Percentiles rank a stretch among this genome's conserved stretches.
phyloP scores from a whole-genome alignment of 805 yeast genomes.

The Komagataella phaffii region DNA sequence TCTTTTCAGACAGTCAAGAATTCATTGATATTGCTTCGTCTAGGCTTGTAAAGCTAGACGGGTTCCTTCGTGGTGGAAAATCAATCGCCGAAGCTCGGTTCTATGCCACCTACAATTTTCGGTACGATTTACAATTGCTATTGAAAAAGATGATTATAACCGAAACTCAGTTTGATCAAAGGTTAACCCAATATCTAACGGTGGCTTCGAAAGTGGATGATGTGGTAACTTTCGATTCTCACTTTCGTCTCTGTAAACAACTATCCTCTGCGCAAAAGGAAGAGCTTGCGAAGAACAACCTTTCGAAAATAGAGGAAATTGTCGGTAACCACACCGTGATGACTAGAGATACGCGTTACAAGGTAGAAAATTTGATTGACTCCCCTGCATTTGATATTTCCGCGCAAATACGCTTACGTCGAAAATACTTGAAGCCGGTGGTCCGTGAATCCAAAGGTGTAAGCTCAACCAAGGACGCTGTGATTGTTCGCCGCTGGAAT shows the following conservation, averaged over 20 bases:
- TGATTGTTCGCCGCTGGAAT: constrained; percentile 47
- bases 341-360: constrained; percentile 22
- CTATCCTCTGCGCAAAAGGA: constrained; percentile 21
- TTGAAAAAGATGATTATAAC: constrained; percentile 23
- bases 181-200: constrained; percentile 18
- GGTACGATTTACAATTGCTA: constrained; percentile 28
- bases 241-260: constrained; percentile 24
- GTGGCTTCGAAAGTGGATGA: constrained; percentile 28
- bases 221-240: constrained; percentile 33
- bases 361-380: constrained; percentile 30
- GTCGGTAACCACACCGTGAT: constrained; percentile 11
- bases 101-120: constrained; percentile 39
- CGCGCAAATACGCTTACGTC: constrained; percentile 25
- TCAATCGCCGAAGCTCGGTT: constrained; percentile 39
- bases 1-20: constrained; percentile 11
- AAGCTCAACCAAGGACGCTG: constrained; percentile 28
- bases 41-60: constrained; percentile 42
- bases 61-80: constrained; percentile 47
- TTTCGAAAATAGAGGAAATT: constrained; percentile 7
- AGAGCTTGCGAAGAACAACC: constrained; percentile 8
- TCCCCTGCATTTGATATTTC: constrained; percentile 22
- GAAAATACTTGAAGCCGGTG: constrained; percentile 40
- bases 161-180: constrained; percentile 8
- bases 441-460: constrained; percentile 29
- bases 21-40: constrained; percentile 25